Evolutionary conservation across 352 stramenopile genomes (phyloP).

Genomic region (Phytophthora citrophthora): DNA sequence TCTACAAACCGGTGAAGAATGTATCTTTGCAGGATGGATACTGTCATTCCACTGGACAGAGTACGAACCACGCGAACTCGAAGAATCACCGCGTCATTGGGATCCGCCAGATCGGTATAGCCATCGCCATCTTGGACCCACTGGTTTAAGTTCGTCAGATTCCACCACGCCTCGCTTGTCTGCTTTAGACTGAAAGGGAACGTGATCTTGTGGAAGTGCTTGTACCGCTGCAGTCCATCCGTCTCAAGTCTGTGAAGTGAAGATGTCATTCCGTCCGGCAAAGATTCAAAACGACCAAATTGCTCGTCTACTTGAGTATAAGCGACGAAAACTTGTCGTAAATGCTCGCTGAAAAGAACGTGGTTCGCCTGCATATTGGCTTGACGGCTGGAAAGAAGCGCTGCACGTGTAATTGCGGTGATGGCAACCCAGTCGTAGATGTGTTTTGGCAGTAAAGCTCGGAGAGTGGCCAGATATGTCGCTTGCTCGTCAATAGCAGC

Average conservation of each 20-base stretch:
- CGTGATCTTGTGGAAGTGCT: constrained; percentile 7
- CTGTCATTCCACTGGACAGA: neutral
- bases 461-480: neutral
- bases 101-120: neutral
- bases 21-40: constrained; percentile 1
- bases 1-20: constrained; percentile 5
- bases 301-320: constrained; percentile 18
- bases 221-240: neutral
- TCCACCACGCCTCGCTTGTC: constrained; percentile 6
- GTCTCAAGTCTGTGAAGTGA: neutral
- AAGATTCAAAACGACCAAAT: neutral
- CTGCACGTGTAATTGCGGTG: neutral
- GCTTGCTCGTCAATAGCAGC: constrained; percentile 8
- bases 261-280: constrained; percentile 1
- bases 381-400: constrained; percentile 2
- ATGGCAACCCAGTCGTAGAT: neutral
- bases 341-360: constrained; percentile 14
- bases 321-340: constrained; percentile 13
- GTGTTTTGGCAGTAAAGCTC: constrained; percentile 2
- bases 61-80: neutral
- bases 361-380: constrained; percentile 6
- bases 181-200: constrained; percentile 7
- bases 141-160: constrained; percentile 4
- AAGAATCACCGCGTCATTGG: constrained; percentile 1
- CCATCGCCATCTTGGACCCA: constrained; percentile 1